Evolutionary conservation across 192 early-diverging fungal species (phyloP).

Genomic region (Coemansia sp.): DNA sequence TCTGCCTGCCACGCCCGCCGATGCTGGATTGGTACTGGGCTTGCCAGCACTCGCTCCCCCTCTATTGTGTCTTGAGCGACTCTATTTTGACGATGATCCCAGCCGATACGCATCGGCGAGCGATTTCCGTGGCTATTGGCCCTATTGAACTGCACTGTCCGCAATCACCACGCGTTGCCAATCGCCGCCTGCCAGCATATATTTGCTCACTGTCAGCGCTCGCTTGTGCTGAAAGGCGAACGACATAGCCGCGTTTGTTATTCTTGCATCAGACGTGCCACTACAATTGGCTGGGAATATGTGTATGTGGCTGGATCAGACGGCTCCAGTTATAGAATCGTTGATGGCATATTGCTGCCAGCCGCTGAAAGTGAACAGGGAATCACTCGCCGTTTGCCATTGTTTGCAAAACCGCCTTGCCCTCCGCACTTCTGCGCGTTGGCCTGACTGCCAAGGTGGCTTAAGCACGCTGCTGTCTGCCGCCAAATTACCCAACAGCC

Average conservation of each 20-base stretch:
- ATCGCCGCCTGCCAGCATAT: constrained; percentile 3
- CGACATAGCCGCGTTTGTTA: background rate
- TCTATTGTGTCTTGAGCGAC: background rate
- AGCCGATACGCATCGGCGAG: background rate
- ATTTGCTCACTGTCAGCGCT: background rate
- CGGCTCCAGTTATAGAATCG: background rate
- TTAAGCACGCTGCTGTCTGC: background rate
- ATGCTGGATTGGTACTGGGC: background rate
- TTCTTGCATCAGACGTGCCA: background rate
- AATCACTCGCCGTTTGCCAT: background rate
- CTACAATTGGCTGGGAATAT: background rate
- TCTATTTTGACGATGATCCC: background rate
- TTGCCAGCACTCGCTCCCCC: background rate
- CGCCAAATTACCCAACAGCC: background rate
- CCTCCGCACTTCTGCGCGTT: background rate
- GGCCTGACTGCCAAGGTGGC: background rate
- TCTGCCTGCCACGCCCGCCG: background rate
- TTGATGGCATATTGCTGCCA: background rate
- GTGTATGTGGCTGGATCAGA: background rate
- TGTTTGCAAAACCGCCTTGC: background rate
- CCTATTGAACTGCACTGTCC: background rate
- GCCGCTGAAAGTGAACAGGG: background rate
- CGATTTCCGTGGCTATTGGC: constrained; percentile 3
- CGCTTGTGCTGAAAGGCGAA: background rate
- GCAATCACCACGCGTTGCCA: constrained; percentile 5